Evolutionary conservation across 805 yeast genomes (phyloP).

Genomic region (Kluyveromyces dobzhanskii): DNA sequence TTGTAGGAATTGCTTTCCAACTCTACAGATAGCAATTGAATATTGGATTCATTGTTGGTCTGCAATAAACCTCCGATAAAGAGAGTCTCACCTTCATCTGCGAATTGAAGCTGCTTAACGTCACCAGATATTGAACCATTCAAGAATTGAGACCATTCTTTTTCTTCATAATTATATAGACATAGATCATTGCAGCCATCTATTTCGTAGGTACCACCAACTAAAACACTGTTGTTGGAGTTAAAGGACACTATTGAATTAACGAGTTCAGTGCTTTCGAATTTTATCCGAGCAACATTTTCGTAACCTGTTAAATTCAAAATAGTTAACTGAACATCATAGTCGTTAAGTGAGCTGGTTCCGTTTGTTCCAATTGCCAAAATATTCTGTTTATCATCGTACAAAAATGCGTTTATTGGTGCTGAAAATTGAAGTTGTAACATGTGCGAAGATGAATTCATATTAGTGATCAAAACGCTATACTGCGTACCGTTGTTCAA

Average conservation of each 20-base stretch:
- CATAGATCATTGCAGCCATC: constrained; percentile 62
- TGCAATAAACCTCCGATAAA: constrained; percentile 50
- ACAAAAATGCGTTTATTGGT: constrained; percentile 17
- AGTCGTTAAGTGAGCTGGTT: not conserved
- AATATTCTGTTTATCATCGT: constrained; percentile 19
- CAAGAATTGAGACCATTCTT: constrained; percentile 42
- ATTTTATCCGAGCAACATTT: constrained; percentile 29
- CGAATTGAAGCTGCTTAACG: constrained; percentile 46
- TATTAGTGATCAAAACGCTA: constrained; percentile 7
- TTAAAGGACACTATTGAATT: constrained; percentile 36
- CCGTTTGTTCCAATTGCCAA: constrained; percentile 16
- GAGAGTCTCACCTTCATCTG: constrained; percentile 28
- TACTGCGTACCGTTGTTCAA: not conserved
- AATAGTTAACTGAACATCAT: constrained; percentile 13
- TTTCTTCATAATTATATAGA: constrained; percentile 45
- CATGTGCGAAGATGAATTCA: constrained; percentile 1
- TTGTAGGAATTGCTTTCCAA: constrained; percentile 9
- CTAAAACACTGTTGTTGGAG: constrained; percentile 35
- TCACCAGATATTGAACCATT: constrained; percentile 39
- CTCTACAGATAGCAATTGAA: constrained; percentile 36
- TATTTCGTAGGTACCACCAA: constrained; percentile 68
- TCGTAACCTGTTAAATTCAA: constrained; percentile 40
- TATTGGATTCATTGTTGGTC: constrained; percentile 29
- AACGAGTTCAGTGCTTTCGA: constrained; percentile 33
- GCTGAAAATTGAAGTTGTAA: constrained; percentile 13